Evolutionary conservation across 495 filamentous ascomycete species (phyloP).

Genomic region (Hypoxylon subgilvum): DNA sequence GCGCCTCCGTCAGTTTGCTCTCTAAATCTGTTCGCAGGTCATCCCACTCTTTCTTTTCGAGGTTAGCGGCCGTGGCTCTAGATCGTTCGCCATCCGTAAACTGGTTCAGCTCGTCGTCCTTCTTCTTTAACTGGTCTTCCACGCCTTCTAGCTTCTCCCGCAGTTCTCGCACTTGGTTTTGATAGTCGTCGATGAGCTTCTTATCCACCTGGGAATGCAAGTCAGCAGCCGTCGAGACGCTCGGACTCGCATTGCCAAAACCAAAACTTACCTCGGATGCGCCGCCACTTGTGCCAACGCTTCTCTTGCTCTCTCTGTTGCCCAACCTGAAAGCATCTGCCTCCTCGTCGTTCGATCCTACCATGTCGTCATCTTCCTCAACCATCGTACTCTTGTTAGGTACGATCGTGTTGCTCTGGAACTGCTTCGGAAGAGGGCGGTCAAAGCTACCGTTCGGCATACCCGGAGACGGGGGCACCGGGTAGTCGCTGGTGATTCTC

Average conservation of each 20-base stretch:
- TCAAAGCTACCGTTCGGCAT: conserved; percentile 50
- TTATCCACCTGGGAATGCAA: conserved; percentile 61
- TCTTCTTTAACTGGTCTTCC: conserved; percentile 63
- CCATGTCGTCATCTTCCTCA: conserved; percentile 85
- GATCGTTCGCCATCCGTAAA: conserved; percentile 52
- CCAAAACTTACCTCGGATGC: conserved; percentile 56
- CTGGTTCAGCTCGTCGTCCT: conserved; percentile 55
- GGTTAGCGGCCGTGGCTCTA: conserved; percentile 54
- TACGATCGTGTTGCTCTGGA: conserved; percentile 93
- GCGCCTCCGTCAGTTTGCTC: conserved; percentile 75
- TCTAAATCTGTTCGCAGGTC: conserved; percentile 77
- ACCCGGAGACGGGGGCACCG: conserved; percentile 52
- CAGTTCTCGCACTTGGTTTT: conserved; percentile 75
- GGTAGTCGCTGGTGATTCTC: conserved; percentile 51
- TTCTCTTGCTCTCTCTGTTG: conserved; percentile 63
- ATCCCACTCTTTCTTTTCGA: conserved; percentile 72
- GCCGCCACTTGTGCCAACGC: conserved; percentile 49
- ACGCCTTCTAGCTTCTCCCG: conserved; percentile 75
- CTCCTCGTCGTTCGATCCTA: conserved; percentile 56
- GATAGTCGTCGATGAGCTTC: conserved; percentile 75
- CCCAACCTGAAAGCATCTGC: conserved; percentile 56
- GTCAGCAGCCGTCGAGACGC: conserved; percentile 1
- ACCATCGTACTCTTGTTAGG: conserved; percentile 99
- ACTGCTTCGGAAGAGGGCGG: conserved; percentile 80
- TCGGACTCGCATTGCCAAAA: not conserved